Conservation (phyloP, 495 filamentous ascomycete genomes). For the Haplographium delicatum region DNA sequence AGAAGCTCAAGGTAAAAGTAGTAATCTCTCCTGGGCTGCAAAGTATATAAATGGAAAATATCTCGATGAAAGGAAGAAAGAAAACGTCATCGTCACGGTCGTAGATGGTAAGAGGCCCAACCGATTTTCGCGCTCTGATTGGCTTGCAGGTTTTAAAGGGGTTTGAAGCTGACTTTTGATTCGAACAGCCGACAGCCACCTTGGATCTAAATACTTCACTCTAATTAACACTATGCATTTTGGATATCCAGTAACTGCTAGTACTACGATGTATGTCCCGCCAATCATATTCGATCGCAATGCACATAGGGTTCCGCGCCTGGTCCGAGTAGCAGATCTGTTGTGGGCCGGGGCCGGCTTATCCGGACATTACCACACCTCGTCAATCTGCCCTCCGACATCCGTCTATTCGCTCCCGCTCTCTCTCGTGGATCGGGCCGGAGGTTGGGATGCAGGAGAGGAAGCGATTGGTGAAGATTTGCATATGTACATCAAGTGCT, state of each 20-base stretch:
- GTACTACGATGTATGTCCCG: constrained; percentile 56
- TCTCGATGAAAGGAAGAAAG: constrained; percentile 36
- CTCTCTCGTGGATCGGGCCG: constrained; percentile 54
- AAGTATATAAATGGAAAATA: constrained; percentile 54
- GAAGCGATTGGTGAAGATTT: constrained; percentile 64
- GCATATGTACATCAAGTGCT: constrained; percentile 73
- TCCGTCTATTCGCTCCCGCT: constrained; percentile 66
- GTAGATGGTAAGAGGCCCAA: constrained; percentile 61
- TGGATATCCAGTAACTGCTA: constrained; percentile 45
- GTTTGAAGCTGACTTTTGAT: background rate
- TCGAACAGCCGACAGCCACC: constrained; percentile 59
- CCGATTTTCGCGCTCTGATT: too few species aligned
- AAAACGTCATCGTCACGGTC: constrained; percentile 60
- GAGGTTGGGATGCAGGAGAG: constrained; percentile 26
- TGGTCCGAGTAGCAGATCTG: constrained; percentile 65
- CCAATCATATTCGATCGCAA: constrained; percentile 73
- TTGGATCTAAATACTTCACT: constrained; percentile 58
- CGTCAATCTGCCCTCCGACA: constrained; percentile 57
- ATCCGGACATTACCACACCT: constrained; percentile 57
- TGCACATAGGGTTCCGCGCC: constrained; percentile 54
- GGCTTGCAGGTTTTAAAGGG: background rate
- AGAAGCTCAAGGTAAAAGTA: constrained; percentile 63
- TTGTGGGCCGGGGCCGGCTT: constrained; percentile 62
- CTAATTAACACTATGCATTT: constrained; percentile 55
- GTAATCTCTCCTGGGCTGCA: constrained; percentile 62